A percentile compares a stretch with the other conserved stretches of the same genome.
Evolutionary conservation across 2,329 filamentous ascomycete genomes (phyloP).

Genomic region (Epichloe sp.): DNA sequence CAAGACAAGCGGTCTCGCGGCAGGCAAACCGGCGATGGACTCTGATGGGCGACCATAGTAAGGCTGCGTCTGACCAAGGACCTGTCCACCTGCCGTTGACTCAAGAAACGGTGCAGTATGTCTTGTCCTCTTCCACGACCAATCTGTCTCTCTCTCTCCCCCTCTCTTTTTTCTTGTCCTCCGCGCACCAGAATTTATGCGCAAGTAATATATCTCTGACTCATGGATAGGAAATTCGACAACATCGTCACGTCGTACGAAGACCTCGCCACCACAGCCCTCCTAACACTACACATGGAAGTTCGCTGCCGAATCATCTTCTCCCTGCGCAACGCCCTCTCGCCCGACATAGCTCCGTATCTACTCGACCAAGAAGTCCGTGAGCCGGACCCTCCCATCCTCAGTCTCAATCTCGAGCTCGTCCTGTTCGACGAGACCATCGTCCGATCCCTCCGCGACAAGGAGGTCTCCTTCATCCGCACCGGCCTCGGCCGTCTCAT

Average conservation of each 20-base stretch:
- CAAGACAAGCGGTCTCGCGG: slow-evolving; percentile 37
- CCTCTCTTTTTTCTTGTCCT: neutral
- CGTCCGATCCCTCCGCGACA: slow-evolving; percentile 54
- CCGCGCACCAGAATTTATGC: no score
- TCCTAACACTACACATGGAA: slow-evolving; percentile 81
- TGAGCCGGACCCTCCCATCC: slow-evolving; percentile 65
- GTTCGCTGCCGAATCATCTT: slow-evolving; percentile 75
- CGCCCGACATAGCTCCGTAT: slow-evolving; percentile 46
- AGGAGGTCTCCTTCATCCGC: slow-evolving; percentile 64
- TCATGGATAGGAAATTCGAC: slow-evolving; percentile 57
- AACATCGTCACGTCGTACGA: slow-evolving; percentile 73
- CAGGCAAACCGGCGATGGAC: slow-evolving; percentile 71
- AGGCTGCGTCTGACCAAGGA: slow-evolving; percentile 44
- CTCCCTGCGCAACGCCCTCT: slow-evolving; percentile 55
- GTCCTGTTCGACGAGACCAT: slow-evolving; percentile 80
- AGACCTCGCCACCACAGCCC: slow-evolving; percentile 62
- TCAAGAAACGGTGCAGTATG: slow-evolving; percentile 66
- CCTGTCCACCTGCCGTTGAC: slow-evolving; percentile 81
- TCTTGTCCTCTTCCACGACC: slow-evolving; percentile 7
- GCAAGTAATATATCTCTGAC: slow-evolving; percentile 11
- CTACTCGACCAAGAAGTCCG: slow-evolving; percentile 58
- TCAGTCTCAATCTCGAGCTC: slow-evolving; percentile 73
- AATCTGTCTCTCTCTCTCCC: neutral
- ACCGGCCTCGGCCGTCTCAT: slow-evolving; percentile 65
- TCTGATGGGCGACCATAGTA: slow-evolving; percentile 51